Conservation (phyloP, 441 rosid genomes). For the Euphorbia celastroides region DNA sequence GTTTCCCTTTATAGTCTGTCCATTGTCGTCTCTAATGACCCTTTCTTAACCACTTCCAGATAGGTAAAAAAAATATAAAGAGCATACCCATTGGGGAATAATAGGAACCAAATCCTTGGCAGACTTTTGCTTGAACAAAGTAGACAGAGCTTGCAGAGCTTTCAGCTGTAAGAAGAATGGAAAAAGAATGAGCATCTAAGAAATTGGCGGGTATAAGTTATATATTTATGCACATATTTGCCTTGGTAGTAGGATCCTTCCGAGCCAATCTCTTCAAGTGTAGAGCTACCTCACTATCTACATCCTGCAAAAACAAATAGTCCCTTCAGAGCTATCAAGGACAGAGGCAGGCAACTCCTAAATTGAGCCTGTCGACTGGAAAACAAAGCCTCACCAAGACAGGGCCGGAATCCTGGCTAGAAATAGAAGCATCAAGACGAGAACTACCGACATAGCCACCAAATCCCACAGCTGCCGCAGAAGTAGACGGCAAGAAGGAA, state of each 20-base stretch:
- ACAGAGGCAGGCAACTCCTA: not conserved
- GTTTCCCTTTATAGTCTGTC: not conserved
- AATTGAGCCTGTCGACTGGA: no score
- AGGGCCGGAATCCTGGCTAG: slow-evolving; percentile 41
- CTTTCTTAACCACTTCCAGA: not conserved
- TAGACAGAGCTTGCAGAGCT: slow-evolving; percentile 68
- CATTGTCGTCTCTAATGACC: not conserved
- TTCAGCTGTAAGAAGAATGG: slow-evolving; percentile 52
- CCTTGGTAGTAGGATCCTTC: slow-evolving; percentile 96
- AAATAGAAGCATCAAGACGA: slow-evolving; percentile 53
- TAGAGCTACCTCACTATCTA: slow-evolving; percentile 73
- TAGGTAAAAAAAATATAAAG: not conserved
- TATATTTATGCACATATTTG: slow-evolving; percentile 7
- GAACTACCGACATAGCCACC: slow-evolving; percentile 95
- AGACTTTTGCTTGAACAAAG: slow-evolving; percentile 63
- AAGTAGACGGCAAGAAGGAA: slow-evolving; percentile 60
- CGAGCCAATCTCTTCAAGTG: slow-evolving; percentile 84
- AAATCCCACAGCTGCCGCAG: slow-evolving; percentile 69
- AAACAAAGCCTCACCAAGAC: slow-evolving; percentile 35
- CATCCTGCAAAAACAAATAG: slow-evolving; percentile 38
- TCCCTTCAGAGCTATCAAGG: not conserved
- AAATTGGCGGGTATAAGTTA: not conserved
- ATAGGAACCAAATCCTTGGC: slow-evolving; percentile 57
- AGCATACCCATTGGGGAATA: slow-evolving; percentile 89
- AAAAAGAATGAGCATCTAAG: not conserved